These are phyloP conservation scores for Cenococcum geophilum DNA, from an alignment of 495 filamentous ascomycete genomes.

Conservation along the genomic window DNA sequence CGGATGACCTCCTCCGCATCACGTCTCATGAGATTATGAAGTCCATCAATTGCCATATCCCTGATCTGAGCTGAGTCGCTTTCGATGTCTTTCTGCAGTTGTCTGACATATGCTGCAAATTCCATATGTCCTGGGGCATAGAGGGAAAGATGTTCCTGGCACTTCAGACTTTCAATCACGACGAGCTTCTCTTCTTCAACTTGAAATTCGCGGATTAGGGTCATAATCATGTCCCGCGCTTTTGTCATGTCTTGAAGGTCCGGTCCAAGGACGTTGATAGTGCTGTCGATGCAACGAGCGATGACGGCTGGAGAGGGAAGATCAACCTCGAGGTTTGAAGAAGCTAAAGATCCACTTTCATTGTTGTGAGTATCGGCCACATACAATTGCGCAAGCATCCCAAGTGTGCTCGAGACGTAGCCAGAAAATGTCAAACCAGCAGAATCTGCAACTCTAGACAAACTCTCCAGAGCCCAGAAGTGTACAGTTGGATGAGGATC, in stretches of 20 bases:
- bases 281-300: slow-evolving; percentile 81
- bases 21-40: slow-evolving; percentile 92
- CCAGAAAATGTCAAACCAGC: slow-evolving; percentile 86
- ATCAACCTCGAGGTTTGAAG: slow-evolving; percentile 83
- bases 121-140: slow-evolving; percentile 86
- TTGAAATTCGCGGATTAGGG: slow-evolving; percentile 75
- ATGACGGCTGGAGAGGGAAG: slow-evolving; percentile 74
- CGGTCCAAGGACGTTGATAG: slow-evolving; percentile 92
- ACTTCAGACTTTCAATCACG: slow-evolving; percentile 69
- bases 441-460: slow-evolving; percentile 84
- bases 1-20: slow-evolving; percentile 72
- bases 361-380: slow-evolving; percentile 84
- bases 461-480: slow-evolving; percentile 86
- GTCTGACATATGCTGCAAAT: slow-evolving; percentile 73
- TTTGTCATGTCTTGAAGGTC: slow-evolving; percentile 93
- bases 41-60: slow-evolving; percentile 75
- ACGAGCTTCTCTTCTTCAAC: slow-evolving; percentile 68
- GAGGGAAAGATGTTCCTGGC: slow-evolving; percentile 83
- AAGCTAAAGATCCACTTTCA: slow-evolving; percentile 67
- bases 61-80: slow-evolving; percentile 60
- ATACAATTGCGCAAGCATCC: slow-evolving; percentile 89
- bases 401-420: slow-evolving; percentile 82
- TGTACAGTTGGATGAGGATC: slow-evolving; percentile 96
- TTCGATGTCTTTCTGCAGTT: slow-evolving; percentile 68
- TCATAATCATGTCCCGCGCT: slow-evolving; percentile 82